Evolutionary conservation across 2,329 filamentous ascomycete species (phyloP).

Genomic region (Lachnum nothofagi): DNA sequence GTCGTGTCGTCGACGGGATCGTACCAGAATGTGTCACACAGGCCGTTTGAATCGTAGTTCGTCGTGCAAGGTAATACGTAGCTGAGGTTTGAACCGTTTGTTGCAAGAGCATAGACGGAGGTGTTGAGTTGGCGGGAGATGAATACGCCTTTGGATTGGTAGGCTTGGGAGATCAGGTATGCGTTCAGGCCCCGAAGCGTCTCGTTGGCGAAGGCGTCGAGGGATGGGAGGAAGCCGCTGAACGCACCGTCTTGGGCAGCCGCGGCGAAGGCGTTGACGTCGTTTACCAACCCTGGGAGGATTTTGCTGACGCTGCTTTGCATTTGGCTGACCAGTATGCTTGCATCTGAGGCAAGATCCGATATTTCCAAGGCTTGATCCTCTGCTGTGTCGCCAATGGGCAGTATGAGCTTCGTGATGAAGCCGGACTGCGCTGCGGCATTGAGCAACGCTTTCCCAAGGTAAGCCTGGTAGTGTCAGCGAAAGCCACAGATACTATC

Average conservation of each 20-base stretch:
- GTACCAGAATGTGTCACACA: slow-evolving; percentile 3
- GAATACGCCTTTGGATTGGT: not conserved
- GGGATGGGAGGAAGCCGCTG: not conserved
- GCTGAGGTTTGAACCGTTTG: not conserved
- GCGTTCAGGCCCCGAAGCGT: not conserved
- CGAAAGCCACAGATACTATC: no score
- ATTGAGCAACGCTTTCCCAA: not conserved
- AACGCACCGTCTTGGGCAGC: not conserved
- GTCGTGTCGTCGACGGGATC: slow-evolving; percentile 26
- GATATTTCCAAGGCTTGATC: not conserved
- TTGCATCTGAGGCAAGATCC: not conserved
- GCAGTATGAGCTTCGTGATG: not conserved
- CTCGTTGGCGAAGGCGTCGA: not conserved
- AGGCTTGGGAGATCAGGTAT: not conserved
- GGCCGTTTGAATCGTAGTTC: not conserved
- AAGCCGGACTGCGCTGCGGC: not conserved
- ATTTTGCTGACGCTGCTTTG: not conserved
- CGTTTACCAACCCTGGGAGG: not conserved
- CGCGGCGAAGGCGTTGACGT: not conserved
- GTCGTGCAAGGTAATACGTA: not conserved
- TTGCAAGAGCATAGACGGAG: not conserved
- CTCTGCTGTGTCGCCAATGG: not conserved
- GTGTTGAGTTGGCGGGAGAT: not conserved
- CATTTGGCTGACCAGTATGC: not conserved
- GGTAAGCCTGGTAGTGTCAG: no score